Conservation (phyloP, 2,329 filamentous ascomycete genomes). For the Aotearoamyces nothofagi region DNA sequence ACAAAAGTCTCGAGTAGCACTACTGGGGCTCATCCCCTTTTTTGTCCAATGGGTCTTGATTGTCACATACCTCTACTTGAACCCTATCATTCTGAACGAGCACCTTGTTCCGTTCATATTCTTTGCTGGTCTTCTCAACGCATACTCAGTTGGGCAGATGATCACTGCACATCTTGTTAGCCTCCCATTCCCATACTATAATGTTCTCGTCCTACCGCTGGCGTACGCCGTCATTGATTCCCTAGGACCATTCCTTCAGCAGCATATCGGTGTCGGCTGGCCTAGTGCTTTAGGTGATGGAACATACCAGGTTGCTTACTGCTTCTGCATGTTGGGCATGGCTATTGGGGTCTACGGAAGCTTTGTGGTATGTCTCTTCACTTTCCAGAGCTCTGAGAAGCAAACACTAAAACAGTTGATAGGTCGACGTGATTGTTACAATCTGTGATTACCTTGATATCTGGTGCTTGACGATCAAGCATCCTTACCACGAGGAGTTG, state of each 20-base stretch:
- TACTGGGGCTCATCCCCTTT: slow-evolving; percentile 75
- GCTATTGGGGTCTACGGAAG: slow-evolving; percentile 89
- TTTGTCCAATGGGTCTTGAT: slow-evolving; percentile 65
- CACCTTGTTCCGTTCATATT: slow-evolving; percentile 83
- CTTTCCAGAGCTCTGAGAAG: too few species aligned
- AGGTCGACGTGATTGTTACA: slow-evolving; percentile 83
- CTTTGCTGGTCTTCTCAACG: slow-evolving; percentile 81
- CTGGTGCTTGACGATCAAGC: slow-evolving; percentile 96
- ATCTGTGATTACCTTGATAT: slow-evolving; percentile 98
- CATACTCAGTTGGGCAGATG: slow-evolving; percentile 89
- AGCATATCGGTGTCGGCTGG: slow-evolving; percentile 48
- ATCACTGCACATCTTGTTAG: slow-evolving; percentile 89
- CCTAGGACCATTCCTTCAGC: slow-evolving; percentile 50
- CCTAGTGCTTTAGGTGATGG: slow-evolving; percentile 58
- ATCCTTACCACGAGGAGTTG: slow-evolving; percentile 40
- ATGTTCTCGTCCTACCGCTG: slow-evolving; percentile 68
- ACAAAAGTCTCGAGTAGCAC: slow-evolving; percentile 56
- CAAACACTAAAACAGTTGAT: too few species aligned
- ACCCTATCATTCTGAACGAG: slow-evolving; percentile 66
- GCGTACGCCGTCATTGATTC: slow-evolving; percentile 68
- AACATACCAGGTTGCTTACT: slow-evolving; percentile 81
- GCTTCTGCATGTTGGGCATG: slow-evolving; percentile 76
- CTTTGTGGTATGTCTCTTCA: slow-evolving; percentile 55
- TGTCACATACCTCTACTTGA: slow-evolving; percentile 64
- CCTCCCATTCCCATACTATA: slow-evolving; percentile 77